Percentiles rank a stretch among this genome's conserved stretches.
Conservation (phyloP, 371 early-diverging fungal species). For the Nematocida sp. region DNA sequence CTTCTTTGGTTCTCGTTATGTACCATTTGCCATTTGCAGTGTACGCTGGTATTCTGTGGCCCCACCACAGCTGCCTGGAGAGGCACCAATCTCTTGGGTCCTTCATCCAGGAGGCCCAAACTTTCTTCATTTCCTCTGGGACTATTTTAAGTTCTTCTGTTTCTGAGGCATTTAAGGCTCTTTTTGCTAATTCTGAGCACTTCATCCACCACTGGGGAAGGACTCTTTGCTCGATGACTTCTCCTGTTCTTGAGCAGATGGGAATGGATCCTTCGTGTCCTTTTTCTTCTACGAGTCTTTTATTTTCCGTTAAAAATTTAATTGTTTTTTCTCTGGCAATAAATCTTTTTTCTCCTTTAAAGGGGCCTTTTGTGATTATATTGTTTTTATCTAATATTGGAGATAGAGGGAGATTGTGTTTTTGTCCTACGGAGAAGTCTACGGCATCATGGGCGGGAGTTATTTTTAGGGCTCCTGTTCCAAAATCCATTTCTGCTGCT, state of each 20-base stretch:
- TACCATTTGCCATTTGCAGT: slow-evolving; percentile 77
- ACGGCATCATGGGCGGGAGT: slow-evolving; percentile 98
- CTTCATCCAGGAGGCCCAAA: slow-evolving; percentile 91
- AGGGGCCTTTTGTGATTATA: slow-evolving; percentile 72
- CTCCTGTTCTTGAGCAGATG: slow-evolving; percentile 79
- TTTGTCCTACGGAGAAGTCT: slow-evolving; percentile 92
- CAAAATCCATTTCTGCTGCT: slow-evolving; percentile 85
- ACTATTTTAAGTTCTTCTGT: slow-evolving; percentile 77
- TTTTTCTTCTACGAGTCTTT: slow-evolving; percentile 77
- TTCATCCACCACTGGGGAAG: slow-evolving; percentile 98
- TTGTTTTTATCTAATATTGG: slow-evolving; percentile 90
- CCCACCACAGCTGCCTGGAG: slow-evolving; percentile 99
- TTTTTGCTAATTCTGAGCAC: slow-evolving; percentile 80
- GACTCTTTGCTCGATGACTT: slow-evolving; percentile 91
- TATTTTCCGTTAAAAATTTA: slow-evolving; percentile 76
- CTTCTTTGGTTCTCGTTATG: slow-evolving; percentile 74
- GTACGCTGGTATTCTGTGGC: slow-evolving; percentile 95
- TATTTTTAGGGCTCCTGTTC: slow-evolving; percentile 98
- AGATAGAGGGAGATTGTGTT: slow-evolving; percentile 82
- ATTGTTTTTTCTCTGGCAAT: slow-evolving; percentile 83
- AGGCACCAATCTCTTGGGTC: slow-evolving; percentile 91
- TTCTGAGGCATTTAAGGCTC: slow-evolving; percentile 71
- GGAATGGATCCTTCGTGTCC: slow-evolving; percentile 88
- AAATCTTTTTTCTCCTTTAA: slow-evolving; percentile 81
- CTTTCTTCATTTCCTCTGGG: slow-evolving; percentile 80